phyloP scores from a whole-genome alignment of 768 basidiomycete species.

The Rhizopogon vinicolor region DNA sequence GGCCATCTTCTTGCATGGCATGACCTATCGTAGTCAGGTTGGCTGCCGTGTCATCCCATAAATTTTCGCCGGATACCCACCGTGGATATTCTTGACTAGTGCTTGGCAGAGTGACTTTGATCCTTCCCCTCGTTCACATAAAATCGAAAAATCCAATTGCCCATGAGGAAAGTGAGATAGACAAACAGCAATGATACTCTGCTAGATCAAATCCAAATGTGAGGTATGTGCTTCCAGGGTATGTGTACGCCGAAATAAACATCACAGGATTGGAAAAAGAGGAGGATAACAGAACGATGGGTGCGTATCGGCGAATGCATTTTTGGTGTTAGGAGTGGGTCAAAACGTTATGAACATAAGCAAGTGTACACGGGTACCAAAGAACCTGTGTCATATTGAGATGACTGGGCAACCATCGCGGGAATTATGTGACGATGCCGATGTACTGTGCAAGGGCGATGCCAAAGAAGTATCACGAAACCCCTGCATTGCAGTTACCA shows the following conservation, averaged over 20 bases:
- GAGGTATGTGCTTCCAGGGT: not conserved
- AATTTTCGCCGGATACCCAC: too few relatives aligned
- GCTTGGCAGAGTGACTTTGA: too few relatives aligned
- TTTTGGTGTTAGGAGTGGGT: not conserved
- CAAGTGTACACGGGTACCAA: not conserved
- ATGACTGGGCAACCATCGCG: not conserved
- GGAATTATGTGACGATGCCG: not conserved
- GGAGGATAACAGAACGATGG: not conserved
- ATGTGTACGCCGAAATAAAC: not conserved
- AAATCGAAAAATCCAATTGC: not conserved
- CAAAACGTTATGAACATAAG: not conserved
- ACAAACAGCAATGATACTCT: not conserved
- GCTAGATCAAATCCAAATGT: not conserved
- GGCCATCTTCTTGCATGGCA: too few relatives aligned
- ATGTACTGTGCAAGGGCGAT: not conserved
- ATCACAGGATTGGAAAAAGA: not conserved
- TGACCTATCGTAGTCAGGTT: too few relatives aligned
- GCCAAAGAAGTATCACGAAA: not conserved
- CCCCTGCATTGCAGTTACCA: not conserved
- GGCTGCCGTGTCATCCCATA: too few relatives aligned
- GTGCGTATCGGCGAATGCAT: not conserved
- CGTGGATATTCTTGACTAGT: too few relatives aligned
- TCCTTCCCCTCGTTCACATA: not conserved
- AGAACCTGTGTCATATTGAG: not conserved
- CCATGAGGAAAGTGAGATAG: not conserved